Evolutionary conservation across 148 eudicot species (phyloP), one percentile per base, ranked within the genome.

Genomic region (Nepenthes mirabilis): DNA sequence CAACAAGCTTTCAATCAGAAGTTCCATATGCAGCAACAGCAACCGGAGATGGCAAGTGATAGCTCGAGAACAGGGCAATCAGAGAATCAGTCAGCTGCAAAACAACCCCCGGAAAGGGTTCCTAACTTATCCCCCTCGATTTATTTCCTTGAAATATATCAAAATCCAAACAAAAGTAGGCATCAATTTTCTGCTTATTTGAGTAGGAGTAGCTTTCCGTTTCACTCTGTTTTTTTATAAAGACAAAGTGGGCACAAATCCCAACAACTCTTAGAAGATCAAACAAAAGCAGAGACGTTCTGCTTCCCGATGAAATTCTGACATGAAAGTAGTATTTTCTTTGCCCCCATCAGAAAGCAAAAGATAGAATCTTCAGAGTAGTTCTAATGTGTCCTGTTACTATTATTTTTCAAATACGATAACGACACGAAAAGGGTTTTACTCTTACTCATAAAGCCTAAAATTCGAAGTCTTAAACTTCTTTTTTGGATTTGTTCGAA

Each of bases 41-140:
- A 57, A 49, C 58, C 55, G 34, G 77, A 65, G 64, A 77, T 82
- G 77, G 76, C 82, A 35, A 72, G 75, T 70, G 82, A 75, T 70
- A 66, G 66, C 64, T 73, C 73, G 32, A 68, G 69, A 66, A 64
- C 79, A 51, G 75, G 74, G 9, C 35, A 49, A 40, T 75, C 86
- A 43, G 84, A 78, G 52, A 65, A 71, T 72, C 90, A 78, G 73
- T 65, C 70, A 60, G 23, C 23, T 23, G 23, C 23, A 23, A 23
- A 23, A 23, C 23, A 23, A 23, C 60, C 62, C 65, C 65, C 54
- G 36, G 85, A 84, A 64, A 84, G 87, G 95, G 95, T 87, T 56
- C 43, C 45, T 9, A 55, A 55, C 23, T 23, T 23, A 23, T 23
- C 23, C 23, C 23, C 23, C 23, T 23, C 23, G 23, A 23, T 23